Conservation (phyloP, 2,329 filamentous ascomycete species). For the Ascocoryne sarcoides region DNA sequence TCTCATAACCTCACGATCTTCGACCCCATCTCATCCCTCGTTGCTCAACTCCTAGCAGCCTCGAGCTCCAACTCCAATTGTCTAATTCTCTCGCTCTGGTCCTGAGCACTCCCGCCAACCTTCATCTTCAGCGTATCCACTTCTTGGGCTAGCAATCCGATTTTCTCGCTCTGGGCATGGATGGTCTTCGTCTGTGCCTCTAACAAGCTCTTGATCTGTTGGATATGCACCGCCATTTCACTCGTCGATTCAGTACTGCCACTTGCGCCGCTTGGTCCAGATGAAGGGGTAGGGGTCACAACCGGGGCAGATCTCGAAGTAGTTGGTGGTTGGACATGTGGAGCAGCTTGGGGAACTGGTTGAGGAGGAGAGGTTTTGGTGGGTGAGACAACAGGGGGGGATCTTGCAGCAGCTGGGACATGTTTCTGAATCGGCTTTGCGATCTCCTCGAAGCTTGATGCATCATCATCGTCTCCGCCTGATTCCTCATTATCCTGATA, state of each 20-base stretch:
- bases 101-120: constrained; percentile 47
- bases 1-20: constrained; percentile 1
- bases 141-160: constrained; percentile 59
- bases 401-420: constrained; percentile 31
- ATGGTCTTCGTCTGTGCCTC: constrained; percentile 72
- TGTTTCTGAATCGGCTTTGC: constrained; percentile 61
- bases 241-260: constrained; percentile 26
- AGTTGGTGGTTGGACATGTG: constrained; percentile 13
- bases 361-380: constrained; percentile 29
- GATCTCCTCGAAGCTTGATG: constrained; percentile 82
- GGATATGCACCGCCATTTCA: constrained; percentile 55
- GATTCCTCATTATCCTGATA: constrained; percentile 67
- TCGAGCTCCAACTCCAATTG: constrained; percentile 61
- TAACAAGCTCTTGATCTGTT: constrained; percentile 69
- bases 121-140: constrained; percentile 76
- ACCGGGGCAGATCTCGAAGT: too few species aligned
- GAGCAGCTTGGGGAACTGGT: constrained; percentile 19
- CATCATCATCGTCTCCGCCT: constrained; percentile 46
- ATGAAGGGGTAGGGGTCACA: constrained; percentile 20
- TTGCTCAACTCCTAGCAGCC: too few species aligned
- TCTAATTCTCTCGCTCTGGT: constrained; percentile 59
- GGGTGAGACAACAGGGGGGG: constrained; percentile 28
- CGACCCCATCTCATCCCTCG: too few species aligned
- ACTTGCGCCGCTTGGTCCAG: constrained; percentile 30
- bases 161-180: constrained; percentile 66